phyloP scores from a whole-genome alignment of 352 stramenopile genomes.

The Globisporangium radiosum region DNA sequence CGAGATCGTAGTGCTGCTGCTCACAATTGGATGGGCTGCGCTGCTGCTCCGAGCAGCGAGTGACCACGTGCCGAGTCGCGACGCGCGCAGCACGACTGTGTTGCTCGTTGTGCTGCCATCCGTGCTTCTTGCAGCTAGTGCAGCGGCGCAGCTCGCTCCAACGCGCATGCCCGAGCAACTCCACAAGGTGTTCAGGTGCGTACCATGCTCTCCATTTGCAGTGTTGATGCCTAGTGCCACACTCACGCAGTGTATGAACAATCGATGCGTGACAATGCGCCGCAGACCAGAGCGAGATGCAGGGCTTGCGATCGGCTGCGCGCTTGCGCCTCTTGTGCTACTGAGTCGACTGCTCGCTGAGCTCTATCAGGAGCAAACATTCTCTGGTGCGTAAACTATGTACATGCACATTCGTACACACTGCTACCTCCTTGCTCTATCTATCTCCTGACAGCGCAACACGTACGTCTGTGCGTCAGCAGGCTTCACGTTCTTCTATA shows the following conservation, averaged over 20 bases:
- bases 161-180: conserved; percentile 3
- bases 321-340: conserved; percentile 50
- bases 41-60: not conserved
- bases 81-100: not conserved
- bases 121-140: conserved; percentile 1
- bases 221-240: not conserved
- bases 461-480: not conserved
- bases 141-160: not conserved
- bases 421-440: not conserved
- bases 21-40: conserved; percentile 4
- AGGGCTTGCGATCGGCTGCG: conserved; percentile 51
- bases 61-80: not conserved
- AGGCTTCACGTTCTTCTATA: conserved; percentile 47
- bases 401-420: not conserved
- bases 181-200: conserved; percentile 8
- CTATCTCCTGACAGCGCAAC: too few relatives aligned
- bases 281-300: conserved; percentile 45
- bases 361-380: conserved; percentile 17
- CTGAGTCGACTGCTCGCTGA: conserved; percentile 44
- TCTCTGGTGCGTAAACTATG: conserved; percentile 17
- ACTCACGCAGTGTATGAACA: not conserved
- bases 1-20: conserved; percentile 3
- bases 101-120: conserved; percentile 1
- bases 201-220: not conserved
- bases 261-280: not conserved